Evolutionary conservation across 1,139 yeast species (phyloP).

Genomic region (Magnusiomyces suaveolens): DNA sequence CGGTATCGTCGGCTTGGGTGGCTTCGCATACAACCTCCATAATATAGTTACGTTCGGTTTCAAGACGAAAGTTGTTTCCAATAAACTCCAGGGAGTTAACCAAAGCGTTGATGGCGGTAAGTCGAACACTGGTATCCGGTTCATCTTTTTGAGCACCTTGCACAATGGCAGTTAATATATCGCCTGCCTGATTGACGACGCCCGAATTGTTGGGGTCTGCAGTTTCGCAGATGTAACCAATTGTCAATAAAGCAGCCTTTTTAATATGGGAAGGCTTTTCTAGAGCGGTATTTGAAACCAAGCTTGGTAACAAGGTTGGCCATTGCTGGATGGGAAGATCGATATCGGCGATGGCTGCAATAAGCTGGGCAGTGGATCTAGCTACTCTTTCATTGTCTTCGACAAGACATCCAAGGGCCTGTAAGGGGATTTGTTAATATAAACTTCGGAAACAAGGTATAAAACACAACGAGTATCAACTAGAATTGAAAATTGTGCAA

Average conservation of each 20-base stretch:
- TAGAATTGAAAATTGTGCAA: too few relatives aligned
- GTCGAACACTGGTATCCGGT: conserved; percentile 61
- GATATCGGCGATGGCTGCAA: conserved; percentile 91
- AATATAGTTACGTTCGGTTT: conserved; percentile 90
- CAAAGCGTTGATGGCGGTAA: conserved; percentile 85
- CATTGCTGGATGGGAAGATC: conserved; percentile 83
- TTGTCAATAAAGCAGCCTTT: conserved; percentile 75
- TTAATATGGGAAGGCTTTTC: conserved; percentile 72
- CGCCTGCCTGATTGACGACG: conserved; percentile 76
- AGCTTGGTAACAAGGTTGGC: conserved; percentile 73
- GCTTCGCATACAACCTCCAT: conserved; percentile 99
- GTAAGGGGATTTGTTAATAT: neutral
- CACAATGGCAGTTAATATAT: conserved; percentile 86
- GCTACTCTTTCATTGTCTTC: conserved; percentile 73
- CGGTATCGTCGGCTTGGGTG: conserved; percentile 75
- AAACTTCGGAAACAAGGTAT: neutral
- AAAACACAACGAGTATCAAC: neutral
- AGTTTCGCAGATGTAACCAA: conserved; percentile 92
- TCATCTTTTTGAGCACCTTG: conserved; percentile 90
- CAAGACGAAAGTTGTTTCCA: conserved; percentile 76
- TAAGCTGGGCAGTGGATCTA: conserved; percentile 81
- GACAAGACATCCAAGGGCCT: conserved; percentile 53
- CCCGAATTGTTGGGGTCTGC: conserved; percentile 81
- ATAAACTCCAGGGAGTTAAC: conserved; percentile 88
- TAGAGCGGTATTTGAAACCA: conserved; percentile 75